Conservation (phyloP, 148 eudicot genomes). For the Gaultheria prostrata region DNA sequence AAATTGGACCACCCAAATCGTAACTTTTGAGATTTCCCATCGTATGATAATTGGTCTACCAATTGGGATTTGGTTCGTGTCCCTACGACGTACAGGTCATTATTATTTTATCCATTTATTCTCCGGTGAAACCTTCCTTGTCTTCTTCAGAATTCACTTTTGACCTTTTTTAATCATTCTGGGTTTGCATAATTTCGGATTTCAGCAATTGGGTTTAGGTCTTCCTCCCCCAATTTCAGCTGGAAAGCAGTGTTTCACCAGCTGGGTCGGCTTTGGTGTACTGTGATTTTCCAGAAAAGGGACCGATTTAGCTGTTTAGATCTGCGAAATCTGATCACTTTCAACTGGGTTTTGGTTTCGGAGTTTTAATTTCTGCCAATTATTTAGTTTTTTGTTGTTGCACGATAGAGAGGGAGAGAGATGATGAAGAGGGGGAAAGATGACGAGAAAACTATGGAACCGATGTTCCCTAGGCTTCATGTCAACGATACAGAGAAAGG, state of each 20-base stretch:
- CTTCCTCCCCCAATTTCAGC: background rate
- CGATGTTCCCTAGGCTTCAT: conserved; percentile 91
- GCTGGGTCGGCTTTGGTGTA: conserved; percentile 11
- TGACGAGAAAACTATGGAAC: conserved; percentile 61
- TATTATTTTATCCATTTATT: too few species aligned
- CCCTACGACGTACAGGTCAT: background rate
- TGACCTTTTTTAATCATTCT: background rate
- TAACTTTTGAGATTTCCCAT: background rate
- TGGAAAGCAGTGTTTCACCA: background rate
- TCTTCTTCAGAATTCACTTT: background rate
- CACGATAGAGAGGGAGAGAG: background rate
- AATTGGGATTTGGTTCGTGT: background rate
- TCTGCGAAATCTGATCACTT: conserved; percentile 3
- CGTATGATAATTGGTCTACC: background rate
- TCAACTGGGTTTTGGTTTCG: conserved; percentile 1
- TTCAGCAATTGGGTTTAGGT: conserved; percentile 12
- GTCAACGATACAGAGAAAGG: conserved; percentile 89
- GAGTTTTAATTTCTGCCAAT: background rate
- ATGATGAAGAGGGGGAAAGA: conserved; percentile 75
- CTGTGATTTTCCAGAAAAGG: background rate
- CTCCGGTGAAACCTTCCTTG: background rate
- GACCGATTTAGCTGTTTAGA: background rate
- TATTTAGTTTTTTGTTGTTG: conserved; percentile 3
- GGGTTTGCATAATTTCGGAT: background rate
- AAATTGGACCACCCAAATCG: background rate